Base-by-base conservation (phyloP, 2,329 filamentous ascomycete genomes). In the Hypoxylon rubiginosum region DNA sequence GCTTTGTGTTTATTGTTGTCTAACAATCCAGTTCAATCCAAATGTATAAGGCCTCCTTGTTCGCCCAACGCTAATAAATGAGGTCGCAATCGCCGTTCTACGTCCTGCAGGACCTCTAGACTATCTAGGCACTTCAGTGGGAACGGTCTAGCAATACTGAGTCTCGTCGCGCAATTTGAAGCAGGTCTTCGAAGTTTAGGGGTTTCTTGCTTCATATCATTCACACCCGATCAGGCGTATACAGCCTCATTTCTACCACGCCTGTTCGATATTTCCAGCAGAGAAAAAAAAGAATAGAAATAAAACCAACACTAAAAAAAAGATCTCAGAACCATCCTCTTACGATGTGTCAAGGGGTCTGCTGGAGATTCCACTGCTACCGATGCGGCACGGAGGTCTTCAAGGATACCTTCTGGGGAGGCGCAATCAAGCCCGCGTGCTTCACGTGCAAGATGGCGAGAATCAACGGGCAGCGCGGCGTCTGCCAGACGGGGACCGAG, bases 331-430 rank as follows among this genome's bases (percentile, higher is more conserved):
- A 15, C 11, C 2, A 52, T 39, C n/a, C 34, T 13, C 6, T 21
- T n/a, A 67, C 43, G 3, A 75, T 75, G 74, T 75, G 74, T 17
- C 74, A 72, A 0, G 68, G 69, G 0, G 63, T 66, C 4, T n/a
- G 36, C 3, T 67, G 71, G 49, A 17, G 61, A 0, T 64, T 57
- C 36, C 46, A 34, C 2, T 75, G 74, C 46, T 8, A 17, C 9
- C 2, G 19, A 11, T 76, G 74, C 58, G n/a, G n/a, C 10, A 64
- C 45, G 5, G 43, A 68, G 2, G 9, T 71, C 2, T 43, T 51
- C 3, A 72, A 63, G 34, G 36, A 70, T 5, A 54, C 11, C 5
- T 54, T 64, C 2, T 54, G 59, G 1, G 48, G 62, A 43, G 69
- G 73, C 1, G n/a, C 36, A 10, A 15, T 2, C 10, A 13, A 15